Percentiles rank a stretch among this genome's conserved stretches.
Conservation (phyloP, 139 green algal genomes). For the Bryopsis sp. region DNA sequence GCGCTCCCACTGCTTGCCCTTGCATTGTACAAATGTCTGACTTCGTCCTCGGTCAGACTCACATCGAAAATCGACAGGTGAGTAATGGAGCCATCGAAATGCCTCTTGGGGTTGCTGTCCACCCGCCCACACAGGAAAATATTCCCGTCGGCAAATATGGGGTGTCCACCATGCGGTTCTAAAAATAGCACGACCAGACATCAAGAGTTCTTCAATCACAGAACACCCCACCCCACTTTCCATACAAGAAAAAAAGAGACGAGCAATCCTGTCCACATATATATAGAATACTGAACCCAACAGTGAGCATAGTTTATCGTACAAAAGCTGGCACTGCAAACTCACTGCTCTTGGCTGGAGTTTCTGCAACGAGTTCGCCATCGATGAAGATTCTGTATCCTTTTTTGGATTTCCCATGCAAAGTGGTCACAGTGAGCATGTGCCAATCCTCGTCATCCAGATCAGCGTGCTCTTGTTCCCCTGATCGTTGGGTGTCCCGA, state of each 20-base stretch:
- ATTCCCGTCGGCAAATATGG: constrained; percentile 26
- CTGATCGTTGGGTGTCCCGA: background rate
- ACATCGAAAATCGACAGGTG: constrained; percentile 27
- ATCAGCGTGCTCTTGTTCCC: constrained; percentile 10
- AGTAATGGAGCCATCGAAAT: constrained; percentile 27
- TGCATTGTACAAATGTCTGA: background rate
- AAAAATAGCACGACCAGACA: background rate
- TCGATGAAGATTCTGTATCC: constrained; percentile 17
- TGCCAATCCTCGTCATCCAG: constrained; percentile 49
- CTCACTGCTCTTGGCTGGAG: background rate
- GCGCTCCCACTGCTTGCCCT: too few species aligned
- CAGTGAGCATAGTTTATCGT: background rate
- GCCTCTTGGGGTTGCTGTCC: constrained; percentile 31
- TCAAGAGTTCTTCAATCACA: too few species aligned
- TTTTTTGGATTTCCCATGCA: constrained; percentile 20
- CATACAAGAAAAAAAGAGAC: too few species aligned
- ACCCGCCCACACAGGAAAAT: constrained; percentile 39
- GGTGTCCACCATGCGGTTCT: constrained; percentile 20
- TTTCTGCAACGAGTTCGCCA: background rate
- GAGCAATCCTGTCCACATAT: too few species aligned
- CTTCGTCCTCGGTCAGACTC: constrained; percentile 20
- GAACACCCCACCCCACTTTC: too few species aligned
- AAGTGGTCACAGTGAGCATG: constrained; percentile 48
- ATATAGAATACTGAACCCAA: background rate
- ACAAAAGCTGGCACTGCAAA: background rate